Evolutionary conservation across 345 rosid genomes (phyloP).

Genomic region (Eucalyptus marginata): DNA sequence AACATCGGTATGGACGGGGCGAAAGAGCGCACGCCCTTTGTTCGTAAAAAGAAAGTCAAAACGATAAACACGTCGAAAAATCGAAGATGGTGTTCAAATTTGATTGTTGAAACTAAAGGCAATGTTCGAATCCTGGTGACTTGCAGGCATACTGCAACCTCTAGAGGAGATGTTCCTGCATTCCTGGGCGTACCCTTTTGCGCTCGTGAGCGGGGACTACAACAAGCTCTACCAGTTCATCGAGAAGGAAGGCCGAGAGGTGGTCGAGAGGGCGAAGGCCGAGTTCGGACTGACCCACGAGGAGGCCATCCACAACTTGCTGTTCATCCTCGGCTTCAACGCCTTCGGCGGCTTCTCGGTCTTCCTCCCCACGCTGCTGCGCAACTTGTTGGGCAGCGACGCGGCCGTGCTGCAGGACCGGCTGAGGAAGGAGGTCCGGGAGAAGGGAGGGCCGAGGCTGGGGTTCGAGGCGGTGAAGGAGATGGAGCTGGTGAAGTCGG

Average conservation of each 20-base stretch:
- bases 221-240: slow-evolving; percentile 37
- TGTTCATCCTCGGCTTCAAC: slow-evolving; percentile 69
- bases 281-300: slow-evolving; percentile 55
- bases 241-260: slow-evolving; percentile 33
- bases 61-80: neutral
- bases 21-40: neutral
- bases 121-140: neutral
- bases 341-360: slow-evolving; percentile 81
- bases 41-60: neutral
- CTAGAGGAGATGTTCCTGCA: slow-evolving; percentile 70
- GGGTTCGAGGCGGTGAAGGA: slow-evolving; percentile 45
- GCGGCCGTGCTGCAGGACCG: slow-evolving; percentile 42
- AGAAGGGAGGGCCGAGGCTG: slow-evolving; percentile 18
- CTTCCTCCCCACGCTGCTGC: slow-evolving; percentile 36
- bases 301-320: slow-evolving; percentile 53
- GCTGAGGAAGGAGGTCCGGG: slow-evolving; percentile 40
- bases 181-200: slow-evolving; percentile 59
- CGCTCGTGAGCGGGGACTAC: slow-evolving; percentile 52
- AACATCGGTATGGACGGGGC: slow-evolving; percentile 5
- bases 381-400: slow-evolving; percentile 24
- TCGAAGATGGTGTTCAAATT: neutral
- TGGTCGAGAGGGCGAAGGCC: slow-evolving; percentile 22
- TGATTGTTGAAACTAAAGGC: neutral
- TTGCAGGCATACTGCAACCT: slow-evolving; percentile 24
- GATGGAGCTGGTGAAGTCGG: slow-evolving; percentile 65